Conservation (phyloP, 2,329 filamentous ascomycete genomes). For the Colletotrichum sp. region DNA sequence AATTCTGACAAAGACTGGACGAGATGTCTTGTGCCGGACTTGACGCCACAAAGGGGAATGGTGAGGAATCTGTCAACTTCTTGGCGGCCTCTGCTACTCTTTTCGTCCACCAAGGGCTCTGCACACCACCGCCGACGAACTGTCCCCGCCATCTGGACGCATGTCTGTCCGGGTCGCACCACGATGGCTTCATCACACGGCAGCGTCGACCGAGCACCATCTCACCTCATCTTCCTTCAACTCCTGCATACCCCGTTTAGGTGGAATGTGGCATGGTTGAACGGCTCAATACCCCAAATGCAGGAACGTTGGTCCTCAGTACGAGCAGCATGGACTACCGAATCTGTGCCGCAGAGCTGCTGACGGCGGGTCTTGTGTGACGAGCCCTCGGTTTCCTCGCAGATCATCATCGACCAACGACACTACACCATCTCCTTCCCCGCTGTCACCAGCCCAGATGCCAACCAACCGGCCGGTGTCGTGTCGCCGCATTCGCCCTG, state of each 20-base stretch:
- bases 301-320: background rate
- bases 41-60: background rate
- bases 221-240: background rate
- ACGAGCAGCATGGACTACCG: background rate
- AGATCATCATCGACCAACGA: background rate
- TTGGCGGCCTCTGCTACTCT: background rate
- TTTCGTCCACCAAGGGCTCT: background rate
- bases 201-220: background rate
- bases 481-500: background rate
- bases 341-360: constrained; percentile 11
- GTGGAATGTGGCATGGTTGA: background rate
- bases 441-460: background rate
- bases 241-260: background rate
- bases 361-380: constrained; percentile 6
- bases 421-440: constrained; percentile 4
- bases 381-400: constrained; percentile 8
- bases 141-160: background rate
- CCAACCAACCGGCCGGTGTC: background rate
- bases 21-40: background rate
- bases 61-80: background rate
- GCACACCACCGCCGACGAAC: background rate
- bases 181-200: constrained; percentile 7
- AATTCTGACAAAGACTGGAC: constrained; percentile 2
- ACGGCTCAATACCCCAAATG: background rate
- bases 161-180: background rate